Percentiles rank a stretch among this genome's conserved stretches.
phyloP scores from a whole-genome alignment of 2,329 filamentous ascomycete genomes.

The Botrytis fabae region DNA sequence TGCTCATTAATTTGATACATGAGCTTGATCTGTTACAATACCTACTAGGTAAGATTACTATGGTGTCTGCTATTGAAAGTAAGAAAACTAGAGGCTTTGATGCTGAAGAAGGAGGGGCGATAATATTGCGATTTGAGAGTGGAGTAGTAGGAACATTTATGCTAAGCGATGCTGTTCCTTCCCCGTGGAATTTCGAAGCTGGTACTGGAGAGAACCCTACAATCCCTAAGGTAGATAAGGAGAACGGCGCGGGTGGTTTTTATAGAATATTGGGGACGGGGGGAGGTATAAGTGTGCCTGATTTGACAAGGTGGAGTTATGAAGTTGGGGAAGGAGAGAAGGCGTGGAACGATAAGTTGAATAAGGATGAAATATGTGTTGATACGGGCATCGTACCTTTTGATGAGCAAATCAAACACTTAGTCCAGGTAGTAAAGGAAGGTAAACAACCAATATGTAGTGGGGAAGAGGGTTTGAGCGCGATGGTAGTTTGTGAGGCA shows the following conservation, averaged over 20 bases:
- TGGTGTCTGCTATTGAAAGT: background rate
- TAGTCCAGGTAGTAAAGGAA: background rate
- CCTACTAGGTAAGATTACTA: background rate
- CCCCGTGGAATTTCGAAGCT: background rate
- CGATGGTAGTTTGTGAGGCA: conserved; percentile 50
- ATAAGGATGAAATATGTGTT: background rate
- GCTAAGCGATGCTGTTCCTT: background rate
- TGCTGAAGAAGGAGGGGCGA: background rate
- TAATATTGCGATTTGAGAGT: background rate
- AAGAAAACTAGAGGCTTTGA: background rate
- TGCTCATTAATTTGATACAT: conserved; percentile 54
- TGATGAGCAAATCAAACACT: background rate
- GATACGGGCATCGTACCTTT: background rate
- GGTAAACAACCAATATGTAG: background rate
- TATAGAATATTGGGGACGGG: background rate
- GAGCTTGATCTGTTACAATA: background rate
- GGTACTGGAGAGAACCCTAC: background rate
- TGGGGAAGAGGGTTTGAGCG: background rate
- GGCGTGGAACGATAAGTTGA: background rate
- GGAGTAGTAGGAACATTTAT: background rate
- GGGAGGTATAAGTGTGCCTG: background rate
- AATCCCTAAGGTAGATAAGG: background rate
- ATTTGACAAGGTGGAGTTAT: background rate
- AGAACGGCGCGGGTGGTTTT: background rate
- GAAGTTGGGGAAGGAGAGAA: background rate